Evolutionary conservation across 2,329 filamentous ascomycete species (phyloP).

Genomic region (Neoascochyta sp.): DNA sequence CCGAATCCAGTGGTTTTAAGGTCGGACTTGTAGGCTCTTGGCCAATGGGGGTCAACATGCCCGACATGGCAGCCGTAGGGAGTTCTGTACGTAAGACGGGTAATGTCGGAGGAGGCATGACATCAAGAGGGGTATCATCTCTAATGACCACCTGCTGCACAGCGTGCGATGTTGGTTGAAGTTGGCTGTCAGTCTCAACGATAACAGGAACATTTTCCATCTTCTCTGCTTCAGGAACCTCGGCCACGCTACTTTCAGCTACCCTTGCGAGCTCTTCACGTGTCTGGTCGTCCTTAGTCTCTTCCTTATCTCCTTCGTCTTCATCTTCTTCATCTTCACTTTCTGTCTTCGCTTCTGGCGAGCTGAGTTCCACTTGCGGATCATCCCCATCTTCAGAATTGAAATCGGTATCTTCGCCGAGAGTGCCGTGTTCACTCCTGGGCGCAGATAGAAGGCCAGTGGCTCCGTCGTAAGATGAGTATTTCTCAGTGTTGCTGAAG

Average conservation of each 20-base stretch:
- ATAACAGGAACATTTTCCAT: background rate
- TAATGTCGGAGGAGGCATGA: slow-evolving; percentile 35
- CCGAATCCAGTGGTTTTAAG: slow-evolving; percentile 32
- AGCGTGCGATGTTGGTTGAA: no score
- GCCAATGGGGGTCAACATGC: slow-evolving; percentile 30
- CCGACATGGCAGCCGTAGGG: slow-evolving; percentile 6
- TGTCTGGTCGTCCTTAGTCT: no score
- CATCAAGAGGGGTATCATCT: no score
- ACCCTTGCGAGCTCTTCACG: slow-evolving; percentile 1
- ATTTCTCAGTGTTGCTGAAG: no score
- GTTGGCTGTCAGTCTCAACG: background rate
- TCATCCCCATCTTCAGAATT: no score
- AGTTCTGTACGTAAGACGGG: slow-evolving; percentile 22
- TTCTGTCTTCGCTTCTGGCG: slow-evolving; percentile 1
- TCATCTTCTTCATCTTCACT: slow-evolving; percentile 9
- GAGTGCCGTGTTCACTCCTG: no score
- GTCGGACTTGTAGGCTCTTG: slow-evolving; percentile 34
- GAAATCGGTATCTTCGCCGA: no score
- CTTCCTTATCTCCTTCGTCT: background rate
- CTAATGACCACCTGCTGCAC: no score
- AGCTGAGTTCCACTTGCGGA: slow-evolving; percentile 1
- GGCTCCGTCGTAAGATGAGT: no score
- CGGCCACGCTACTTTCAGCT: slow-evolving; percentile 1
- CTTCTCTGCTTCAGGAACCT: slow-evolving; percentile 2
- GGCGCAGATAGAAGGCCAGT: no score